Percentiles rank a stretch among this genome's conserved stretches.
These are phyloP conservation scores for Fusarium equiseti DNA, from an alignment of 2,329 filamentous ascomycete species.

Conservation along the genomic window DNA sequence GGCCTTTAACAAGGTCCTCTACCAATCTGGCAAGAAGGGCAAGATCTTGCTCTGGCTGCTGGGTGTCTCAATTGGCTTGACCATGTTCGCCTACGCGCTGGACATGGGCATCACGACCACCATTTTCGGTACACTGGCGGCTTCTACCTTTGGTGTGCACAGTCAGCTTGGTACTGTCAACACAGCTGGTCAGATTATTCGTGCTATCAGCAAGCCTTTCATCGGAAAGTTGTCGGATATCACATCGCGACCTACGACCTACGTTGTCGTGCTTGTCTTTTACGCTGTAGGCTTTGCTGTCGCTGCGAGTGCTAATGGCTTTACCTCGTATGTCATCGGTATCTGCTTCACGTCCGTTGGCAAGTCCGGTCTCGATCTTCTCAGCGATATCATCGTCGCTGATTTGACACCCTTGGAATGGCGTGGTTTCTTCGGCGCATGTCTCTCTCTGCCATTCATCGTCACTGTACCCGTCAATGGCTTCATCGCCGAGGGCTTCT, in stretches of 20 bases:
- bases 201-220: conserved; percentile 55
- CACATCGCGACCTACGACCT: conserved; percentile 55
- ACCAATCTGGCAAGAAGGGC: conserved; percentile 52
- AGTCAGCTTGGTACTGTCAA: conserved; percentile 51
- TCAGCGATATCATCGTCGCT: conserved; percentile 54
- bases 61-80: conserved; percentile 52
- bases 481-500: conserved; percentile 56
- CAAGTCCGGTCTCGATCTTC: conserved; percentile 54
- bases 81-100: conserved; percentile 56
- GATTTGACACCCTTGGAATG: conserved; percentile 54
- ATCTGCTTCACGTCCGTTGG: conserved; percentile 54
- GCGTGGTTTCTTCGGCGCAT: conserved; percentile 53
- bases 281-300: conserved; percentile 53
- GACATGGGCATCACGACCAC: conserved; percentile 53
- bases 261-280: conserved; percentile 55
- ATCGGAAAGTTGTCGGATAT: conserved; percentile 55
- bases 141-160: conserved; percentile 52
- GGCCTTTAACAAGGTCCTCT: conserved; percentile 56
- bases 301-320: conserved; percentile 50
- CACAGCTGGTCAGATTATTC: conserved; percentile 52
- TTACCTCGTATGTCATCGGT: conserved; percentile 53
- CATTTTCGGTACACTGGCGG: conserved; percentile 52
- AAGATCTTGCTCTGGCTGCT: conserved; percentile 54
- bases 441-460: conserved; percentile 48
- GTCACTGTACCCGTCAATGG: conserved; percentile 57